These are phyloP conservation scores for Zychaea mexicana DNA, from an alignment of 371 early-diverging fungal species.

Conservation along the genomic window DNA sequence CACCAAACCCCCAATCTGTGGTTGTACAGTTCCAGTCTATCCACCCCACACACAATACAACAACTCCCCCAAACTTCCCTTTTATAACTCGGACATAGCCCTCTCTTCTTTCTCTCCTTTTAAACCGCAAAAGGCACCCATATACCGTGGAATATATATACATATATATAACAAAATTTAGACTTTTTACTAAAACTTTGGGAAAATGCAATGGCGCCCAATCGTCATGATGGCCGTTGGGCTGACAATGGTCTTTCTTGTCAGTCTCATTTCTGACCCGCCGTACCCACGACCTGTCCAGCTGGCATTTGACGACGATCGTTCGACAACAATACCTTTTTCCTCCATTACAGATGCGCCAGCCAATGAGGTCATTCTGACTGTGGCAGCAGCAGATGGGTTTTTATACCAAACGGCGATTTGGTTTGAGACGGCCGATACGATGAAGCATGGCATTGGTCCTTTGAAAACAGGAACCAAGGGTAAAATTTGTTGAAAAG, in stretches of 20 bases:
- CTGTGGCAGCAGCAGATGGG: constrained; percentile 22
- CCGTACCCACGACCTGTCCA: constrained; percentile 43
- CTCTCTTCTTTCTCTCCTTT: too few relatives aligned
- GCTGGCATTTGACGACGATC: constrained; percentile 1
- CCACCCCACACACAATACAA: too few relatives aligned
- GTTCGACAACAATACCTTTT: constrained; percentile 12
- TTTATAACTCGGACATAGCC: too few relatives aligned
- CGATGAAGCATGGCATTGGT: constrained; percentile 14
- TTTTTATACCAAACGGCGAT: constrained; percentile 38
- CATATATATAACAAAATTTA: too few relatives aligned
- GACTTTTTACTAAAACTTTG: not conserved
- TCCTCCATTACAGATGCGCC: constrained; percentile 12
- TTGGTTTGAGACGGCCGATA: constrained; percentile 14
- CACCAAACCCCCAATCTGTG: too few relatives aligned
- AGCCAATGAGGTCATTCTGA: constrained; percentile 20
- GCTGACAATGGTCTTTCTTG: constrained; percentile 33
- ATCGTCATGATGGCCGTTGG: constrained; percentile 36
- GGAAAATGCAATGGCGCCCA: constrained; percentile 50
- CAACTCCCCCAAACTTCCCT: too few relatives aligned
- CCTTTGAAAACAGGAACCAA: constrained; percentile 22
- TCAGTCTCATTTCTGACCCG: constrained; percentile 37
- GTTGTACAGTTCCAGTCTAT: too few relatives aligned
- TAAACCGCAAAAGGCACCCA: too few relatives aligned
- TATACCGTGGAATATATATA: too few relatives aligned
- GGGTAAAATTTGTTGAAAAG: constrained; percentile 15